These are phyloP conservation scores for Fagopyrum homotropicum DNA, from an alignment of 148 eudicot genomes.

Conservation along the genomic window DNA sequence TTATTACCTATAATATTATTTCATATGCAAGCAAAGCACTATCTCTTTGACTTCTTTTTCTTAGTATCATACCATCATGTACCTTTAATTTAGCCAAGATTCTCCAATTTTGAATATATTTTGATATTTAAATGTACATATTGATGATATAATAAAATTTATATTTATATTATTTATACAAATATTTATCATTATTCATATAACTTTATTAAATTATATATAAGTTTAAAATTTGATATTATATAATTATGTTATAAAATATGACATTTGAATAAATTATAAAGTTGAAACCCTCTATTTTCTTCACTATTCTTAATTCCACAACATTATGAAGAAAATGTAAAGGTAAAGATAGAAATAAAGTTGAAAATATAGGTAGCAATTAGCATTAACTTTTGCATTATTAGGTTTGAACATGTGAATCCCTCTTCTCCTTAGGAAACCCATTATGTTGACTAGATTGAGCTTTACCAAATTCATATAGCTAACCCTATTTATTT, in stretches of 20 bases:
- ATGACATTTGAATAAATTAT: too few relatives aligned
- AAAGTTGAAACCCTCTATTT: background rate
- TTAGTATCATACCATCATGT: background rate
- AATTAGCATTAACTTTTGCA: background rate
- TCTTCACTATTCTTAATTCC: background rate
- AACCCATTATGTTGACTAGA: conserved; percentile 1
- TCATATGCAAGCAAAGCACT: background rate
- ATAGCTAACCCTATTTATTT: background rate
- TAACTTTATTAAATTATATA: too few relatives aligned
- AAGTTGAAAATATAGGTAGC: background rate
- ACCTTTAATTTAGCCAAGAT: conserved; percentile 2
- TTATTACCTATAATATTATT: background rate
- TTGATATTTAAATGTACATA: too few relatives aligned
- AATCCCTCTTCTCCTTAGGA: background rate
- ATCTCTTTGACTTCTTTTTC: background rate
- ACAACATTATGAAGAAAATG: background rate
- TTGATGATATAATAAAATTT: too few relatives aligned
- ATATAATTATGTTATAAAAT: too few relatives aligned
- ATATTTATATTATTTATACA: too few relatives aligned
- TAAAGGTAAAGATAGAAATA: background rate
- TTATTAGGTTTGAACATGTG: background rate
- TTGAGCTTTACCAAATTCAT: background rate
- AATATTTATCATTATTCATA: too few relatives aligned
- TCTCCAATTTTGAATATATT: background rate
- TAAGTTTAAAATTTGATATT: too few relatives aligned